Conservation (phyloP, 495 filamentous ascomycete genomes). For the Sordaria brevicollis region DNA sequence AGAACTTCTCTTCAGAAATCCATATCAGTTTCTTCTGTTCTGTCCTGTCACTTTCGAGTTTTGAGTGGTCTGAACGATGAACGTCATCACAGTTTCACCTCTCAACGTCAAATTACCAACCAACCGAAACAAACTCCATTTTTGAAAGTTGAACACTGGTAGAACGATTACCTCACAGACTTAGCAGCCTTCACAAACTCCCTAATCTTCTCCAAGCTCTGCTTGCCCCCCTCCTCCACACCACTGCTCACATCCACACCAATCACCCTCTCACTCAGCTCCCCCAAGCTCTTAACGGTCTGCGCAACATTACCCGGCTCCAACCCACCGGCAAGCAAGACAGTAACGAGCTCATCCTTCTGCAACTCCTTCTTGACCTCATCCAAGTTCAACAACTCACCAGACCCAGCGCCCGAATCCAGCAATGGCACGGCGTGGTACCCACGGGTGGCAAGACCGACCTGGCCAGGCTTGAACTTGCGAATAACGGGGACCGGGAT, state of each 20-base stretch:
- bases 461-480: constrained; percentile 63
- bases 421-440: constrained; percentile 77
- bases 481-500: constrained; percentile 87
- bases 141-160: not conserved
- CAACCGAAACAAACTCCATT: not conserved
- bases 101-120: not conserved
- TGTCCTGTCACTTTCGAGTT: not conserved
- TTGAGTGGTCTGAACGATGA: not conserved
- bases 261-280: constrained; percentile 48
- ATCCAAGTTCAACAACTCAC: constrained; percentile 58
- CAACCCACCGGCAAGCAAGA: constrained; percentile 78
- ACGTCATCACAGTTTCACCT: not conserved
- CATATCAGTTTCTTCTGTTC: not conserved
- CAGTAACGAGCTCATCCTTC: constrained; percentile 47
- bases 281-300: constrained; percentile 46
- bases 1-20: not conserved
- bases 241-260: constrained; percentile 92
- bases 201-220: constrained; percentile 73
- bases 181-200: constrained; percentile 72
- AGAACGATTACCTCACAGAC: constrained; percentile 25
- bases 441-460: constrained; percentile 59
- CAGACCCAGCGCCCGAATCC: constrained; percentile 77
- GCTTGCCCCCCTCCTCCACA: constrained; percentile 73
- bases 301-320: constrained; percentile 62
- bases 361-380: constrained; percentile 52